Conservation (phyloP, 176 grass and related monocot species). For the Lolium multiflorum region DNA sequence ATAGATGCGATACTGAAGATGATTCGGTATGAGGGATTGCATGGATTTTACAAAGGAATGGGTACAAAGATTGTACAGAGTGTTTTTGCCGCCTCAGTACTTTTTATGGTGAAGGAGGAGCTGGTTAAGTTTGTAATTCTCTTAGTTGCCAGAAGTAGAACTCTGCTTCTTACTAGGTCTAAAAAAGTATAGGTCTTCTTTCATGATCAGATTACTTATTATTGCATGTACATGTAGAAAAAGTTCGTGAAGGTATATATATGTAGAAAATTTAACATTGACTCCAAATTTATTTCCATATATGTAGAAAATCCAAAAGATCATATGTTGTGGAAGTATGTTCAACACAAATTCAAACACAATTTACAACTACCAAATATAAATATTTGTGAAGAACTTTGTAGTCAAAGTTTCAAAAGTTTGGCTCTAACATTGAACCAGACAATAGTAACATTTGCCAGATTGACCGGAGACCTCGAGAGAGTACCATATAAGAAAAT, state of each 20-base stretch:
- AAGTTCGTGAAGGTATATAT: too few relatives aligned
- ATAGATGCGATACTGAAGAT: constrained; percentile 96
- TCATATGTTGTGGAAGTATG: neutral
- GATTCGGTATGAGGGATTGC: constrained; percentile 83
- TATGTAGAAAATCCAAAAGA: neutral
- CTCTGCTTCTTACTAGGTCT: constrained; percentile 52
- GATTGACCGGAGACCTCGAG: neutral
- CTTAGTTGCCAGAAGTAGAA: constrained; percentile 70
- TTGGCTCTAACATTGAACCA: neutral
- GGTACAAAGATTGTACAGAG: constrained; percentile 99
- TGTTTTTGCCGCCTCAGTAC: constrained; percentile 93
- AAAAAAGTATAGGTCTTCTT: constrained; percentile 38
- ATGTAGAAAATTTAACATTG: neutral
- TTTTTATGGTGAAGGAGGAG: constrained; percentile 98
- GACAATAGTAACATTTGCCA: neutral
- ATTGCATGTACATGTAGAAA: neutral
- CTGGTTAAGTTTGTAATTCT: constrained; percentile 79
- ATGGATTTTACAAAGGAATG: constrained; percentile 97
- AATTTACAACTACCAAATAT: neutral
- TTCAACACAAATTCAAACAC: neutral
- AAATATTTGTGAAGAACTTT: neutral
- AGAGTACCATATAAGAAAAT: neutral
- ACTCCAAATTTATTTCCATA: neutral
- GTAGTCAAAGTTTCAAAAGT: neutral
- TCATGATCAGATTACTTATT: neutral